These are phyloP conservation scores for Crithidia acanthocephali DNA, from an alignment of 208 protist genomes.

Conservation along the genomic window DNA sequence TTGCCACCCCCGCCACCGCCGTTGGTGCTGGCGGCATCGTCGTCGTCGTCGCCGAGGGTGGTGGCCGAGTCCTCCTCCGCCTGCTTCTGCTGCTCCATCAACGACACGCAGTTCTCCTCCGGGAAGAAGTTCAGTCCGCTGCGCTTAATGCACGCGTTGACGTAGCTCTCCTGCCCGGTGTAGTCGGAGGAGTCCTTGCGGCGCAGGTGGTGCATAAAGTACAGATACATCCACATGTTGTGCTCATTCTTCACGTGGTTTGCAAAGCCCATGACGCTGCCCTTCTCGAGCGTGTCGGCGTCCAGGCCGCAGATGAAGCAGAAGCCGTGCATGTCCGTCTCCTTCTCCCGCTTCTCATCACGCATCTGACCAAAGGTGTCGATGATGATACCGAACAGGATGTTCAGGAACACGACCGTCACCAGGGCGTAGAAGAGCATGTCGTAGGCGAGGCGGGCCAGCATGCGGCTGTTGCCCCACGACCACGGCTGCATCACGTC, in stretches of 20 bases:
- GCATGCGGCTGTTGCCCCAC: slow-evolving; percentile 54
- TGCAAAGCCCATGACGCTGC: slow-evolving; percentile 67
- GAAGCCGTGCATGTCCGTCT: slow-evolving; percentile 81
- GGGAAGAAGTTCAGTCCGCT: slow-evolving; percentile 85
- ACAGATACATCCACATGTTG: slow-evolving; percentile 97
- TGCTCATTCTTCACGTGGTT: slow-evolving; percentile 92
- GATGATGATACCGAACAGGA: slow-evolving; percentile 97
- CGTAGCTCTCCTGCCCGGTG: slow-evolving; percentile 89
- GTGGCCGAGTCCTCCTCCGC: slow-evolving; percentile 8
- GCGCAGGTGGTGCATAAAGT: slow-evolving; percentile 90
- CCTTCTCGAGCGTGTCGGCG: slow-evolving; percentile 79
- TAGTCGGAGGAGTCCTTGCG: slow-evolving; percentile 79
- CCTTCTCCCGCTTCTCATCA: slow-evolving; percentile 79
- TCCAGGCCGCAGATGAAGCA: slow-evolving; percentile 95
- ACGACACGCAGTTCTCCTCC: slow-evolving; percentile 56
- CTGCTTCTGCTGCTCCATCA: slow-evolving; percentile 38
- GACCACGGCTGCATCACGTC: slow-evolving; percentile 76
- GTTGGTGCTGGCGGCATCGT: slow-evolving; percentile 12
- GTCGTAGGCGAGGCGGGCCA: slow-evolving; percentile 82
- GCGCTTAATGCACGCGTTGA: slow-evolving; percentile 53
- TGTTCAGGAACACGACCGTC: slow-evolving; percentile 94
- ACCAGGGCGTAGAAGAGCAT: slow-evolving; percentile 93
- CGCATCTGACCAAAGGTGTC: slow-evolving; percentile 93
- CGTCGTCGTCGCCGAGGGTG: slow-evolving; percentile 35
- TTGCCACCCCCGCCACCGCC: not conserved